Conservation (phyloP, 768 basidiomycete species). For the Psilocybe cubensis region DNA sequence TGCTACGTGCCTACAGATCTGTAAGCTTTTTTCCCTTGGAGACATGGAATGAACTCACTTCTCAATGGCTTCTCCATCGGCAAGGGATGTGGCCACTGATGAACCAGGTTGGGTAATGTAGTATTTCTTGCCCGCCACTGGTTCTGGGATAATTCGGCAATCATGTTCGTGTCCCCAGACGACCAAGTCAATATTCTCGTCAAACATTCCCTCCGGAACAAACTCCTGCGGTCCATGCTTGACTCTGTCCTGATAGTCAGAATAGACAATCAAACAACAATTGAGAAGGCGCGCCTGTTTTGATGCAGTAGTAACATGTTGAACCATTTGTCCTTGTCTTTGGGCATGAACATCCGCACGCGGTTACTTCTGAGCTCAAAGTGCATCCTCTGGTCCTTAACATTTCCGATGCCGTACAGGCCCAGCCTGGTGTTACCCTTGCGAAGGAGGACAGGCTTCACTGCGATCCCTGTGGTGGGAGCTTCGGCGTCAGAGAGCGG, state of each 20-base stretch:
- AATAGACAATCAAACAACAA: not conserved
- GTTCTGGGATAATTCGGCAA: conserved; percentile 89
- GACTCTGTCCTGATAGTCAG: conserved; percentile 54
- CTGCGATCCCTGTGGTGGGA: conserved; percentile 73
- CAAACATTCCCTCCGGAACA: conserved; percentile 97
- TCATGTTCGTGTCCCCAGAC: conserved; percentile 99
- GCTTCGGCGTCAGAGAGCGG: conserved; percentile 69
- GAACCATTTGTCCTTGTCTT: conserved; percentile 92
- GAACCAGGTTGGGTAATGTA: conserved; percentile 95
- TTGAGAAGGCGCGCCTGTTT: conserved; percentile 66
- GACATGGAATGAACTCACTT: conserved; percentile 58
- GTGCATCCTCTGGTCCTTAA: conserved; percentile 96
- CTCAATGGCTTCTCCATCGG: conserved; percentile 89
- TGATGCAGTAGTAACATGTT: conserved; percentile 94
- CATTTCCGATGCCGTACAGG: conserved; percentile 94
- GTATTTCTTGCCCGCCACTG: conserved; percentile 90
- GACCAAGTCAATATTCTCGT: conserved; percentile 91
- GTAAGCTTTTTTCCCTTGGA: not conserved
- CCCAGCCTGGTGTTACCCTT: conserved; percentile 90
- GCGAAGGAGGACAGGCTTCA: conserved; percentile 87
- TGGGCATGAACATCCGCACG: conserved; percentile 96
- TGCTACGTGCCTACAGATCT: conserved; percentile 77
- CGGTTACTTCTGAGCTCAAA: conserved; percentile 93
- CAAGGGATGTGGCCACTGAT: conserved; percentile 91
- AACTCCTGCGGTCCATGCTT: conserved; percentile 93